phyloP scores from a whole-genome alignment of 2,329 filamentous ascomycete species.

The Alternaria sp. region DNA sequence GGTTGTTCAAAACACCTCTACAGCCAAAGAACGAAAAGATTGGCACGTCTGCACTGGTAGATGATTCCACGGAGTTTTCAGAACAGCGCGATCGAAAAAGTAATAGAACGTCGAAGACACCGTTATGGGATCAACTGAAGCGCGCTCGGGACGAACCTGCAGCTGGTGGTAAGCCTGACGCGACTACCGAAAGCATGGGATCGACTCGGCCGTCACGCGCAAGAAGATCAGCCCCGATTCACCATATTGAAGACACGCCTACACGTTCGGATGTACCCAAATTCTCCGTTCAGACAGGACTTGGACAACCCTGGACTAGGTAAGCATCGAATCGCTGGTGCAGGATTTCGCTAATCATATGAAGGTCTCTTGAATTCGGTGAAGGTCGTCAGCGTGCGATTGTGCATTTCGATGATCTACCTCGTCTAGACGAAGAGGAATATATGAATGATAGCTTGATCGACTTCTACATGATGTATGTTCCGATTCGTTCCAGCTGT shows the following conservation, averaged over 20 bases:
- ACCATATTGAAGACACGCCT: background rate
- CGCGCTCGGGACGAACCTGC: background rate
- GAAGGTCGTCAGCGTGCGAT: slow-evolving; percentile 68
- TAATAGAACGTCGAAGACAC: slow-evolving; percentile 2
- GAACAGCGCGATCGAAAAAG: background rate
- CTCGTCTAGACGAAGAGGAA: slow-evolving; percentile 80
- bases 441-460: slow-evolving; percentile 94
- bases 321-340: slow-evolving; percentile 12
- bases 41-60: slow-evolving; percentile 11
- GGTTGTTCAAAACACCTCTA: slow-evolving; percentile 26
- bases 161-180: background rate
- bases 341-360: slow-evolving; percentile 12
- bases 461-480: slow-evolving; percentile 77
- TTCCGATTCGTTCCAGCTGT: background rate
- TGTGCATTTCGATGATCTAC: slow-evolving; percentile 76
- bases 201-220: slow-evolving; percentile 20
- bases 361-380: slow-evolving; percentile 68
- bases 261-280: slow-evolving; percentile 18
- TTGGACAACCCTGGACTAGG: slow-evolving; percentile 44
- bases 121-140: background rate
- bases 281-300: slow-evolving; percentile 34
- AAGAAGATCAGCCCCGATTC: slow-evolving; percentile 16
- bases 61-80: background rate
- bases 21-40: slow-evolving; percentile 22
- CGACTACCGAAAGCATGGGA: background rate